Evolutionary conservation across 495 filamentous ascomycete species (phyloP).

Genomic region (Annulohypoxylon stygium): DNA sequence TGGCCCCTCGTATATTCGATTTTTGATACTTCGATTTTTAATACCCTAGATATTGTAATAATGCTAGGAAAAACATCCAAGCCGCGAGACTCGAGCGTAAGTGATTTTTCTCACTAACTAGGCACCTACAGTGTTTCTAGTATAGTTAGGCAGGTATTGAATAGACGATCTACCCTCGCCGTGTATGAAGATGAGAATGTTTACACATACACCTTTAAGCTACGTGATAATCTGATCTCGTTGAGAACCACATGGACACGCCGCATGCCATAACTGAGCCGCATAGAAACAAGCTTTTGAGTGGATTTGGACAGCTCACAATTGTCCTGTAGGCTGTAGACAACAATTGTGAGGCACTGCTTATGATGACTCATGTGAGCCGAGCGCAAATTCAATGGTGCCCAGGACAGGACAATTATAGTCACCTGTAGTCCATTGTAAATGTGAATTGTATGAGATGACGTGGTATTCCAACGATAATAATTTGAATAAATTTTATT

Average conservation of each 20-base stretch:
- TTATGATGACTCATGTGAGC: not conserved
- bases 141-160: not conserved
- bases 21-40: not conserved
- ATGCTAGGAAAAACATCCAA: not conserved
- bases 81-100: not conserved
- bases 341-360: not conserved
- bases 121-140: not conserved
- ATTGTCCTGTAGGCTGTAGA: not conserved
- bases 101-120: not conserved
- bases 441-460: not conserved
- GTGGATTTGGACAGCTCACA: not conserved
- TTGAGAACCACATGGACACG: not conserved
- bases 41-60: not conserved
- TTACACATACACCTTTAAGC: not conserved
- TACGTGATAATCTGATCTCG: not conserved
- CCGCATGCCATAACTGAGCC: not conserved
- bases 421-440: not conserved
- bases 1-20: slow-evolving; percentile 12
- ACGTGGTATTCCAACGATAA: not conserved
- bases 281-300: not conserved
- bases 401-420: slow-evolving; percentile 7
- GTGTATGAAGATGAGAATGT: not conserved
- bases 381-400: not conserved
- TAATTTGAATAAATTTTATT: not conserved
- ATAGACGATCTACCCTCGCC: not conserved